Conservation (phyloP, 2,329 filamentous ascomycete genomes). For the Anisogramma anomala region DNA sequence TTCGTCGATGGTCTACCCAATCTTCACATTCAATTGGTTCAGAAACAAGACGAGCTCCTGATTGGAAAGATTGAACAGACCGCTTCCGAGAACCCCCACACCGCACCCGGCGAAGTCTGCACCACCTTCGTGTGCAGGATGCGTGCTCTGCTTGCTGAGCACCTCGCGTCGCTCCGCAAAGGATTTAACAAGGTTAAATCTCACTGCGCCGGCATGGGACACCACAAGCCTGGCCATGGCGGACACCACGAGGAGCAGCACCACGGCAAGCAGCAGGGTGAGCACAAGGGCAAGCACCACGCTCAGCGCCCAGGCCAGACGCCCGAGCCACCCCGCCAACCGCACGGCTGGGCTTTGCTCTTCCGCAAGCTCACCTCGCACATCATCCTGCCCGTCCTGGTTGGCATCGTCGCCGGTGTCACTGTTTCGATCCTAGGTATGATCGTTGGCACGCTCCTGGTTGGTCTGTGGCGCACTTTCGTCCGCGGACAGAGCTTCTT, state of each 20-base stretch:
- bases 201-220: slow-evolving; percentile 29
- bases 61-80: slow-evolving; percentile 37
- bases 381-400: slow-evolving; percentile 54
- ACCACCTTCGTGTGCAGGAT: slow-evolving; percentile 42
- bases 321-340: slow-evolving; percentile 9
- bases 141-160: slow-evolving; percentile 37
- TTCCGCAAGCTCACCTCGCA: slow-evolving; percentile 47
- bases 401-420: slow-evolving; percentile 59
- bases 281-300: slow-evolving; percentile 17
- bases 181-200: slow-evolving; percentile 23
- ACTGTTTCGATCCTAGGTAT: slow-evolving; percentile 51
- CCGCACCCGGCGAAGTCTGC: slow-evolving; percentile 26
- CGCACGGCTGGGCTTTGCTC: slow-evolving; percentile 32
- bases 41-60: slow-evolving; percentile 44
- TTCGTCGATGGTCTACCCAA: slow-evolving; percentile 43
- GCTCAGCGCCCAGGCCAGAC: slow-evolving; percentile 12
- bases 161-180: too few species aligned
- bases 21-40: slow-evolving; percentile 51
- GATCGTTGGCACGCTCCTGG: slow-evolving; percentile 49
- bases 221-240: slow-evolving; percentile 15
- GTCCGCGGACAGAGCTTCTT: slow-evolving; percentile 30
- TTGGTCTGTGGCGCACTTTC: slow-evolving; percentile 46
- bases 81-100: slow-evolving; percentile 18
- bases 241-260: slow-evolving; percentile 14
- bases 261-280: slow-evolving; percentile 17